Evolutionary conservation across 441 rosid species (phyloP), one percentile per base, ranked within the genome.

Genomic region (Arabidopsis hybrid): DNA sequence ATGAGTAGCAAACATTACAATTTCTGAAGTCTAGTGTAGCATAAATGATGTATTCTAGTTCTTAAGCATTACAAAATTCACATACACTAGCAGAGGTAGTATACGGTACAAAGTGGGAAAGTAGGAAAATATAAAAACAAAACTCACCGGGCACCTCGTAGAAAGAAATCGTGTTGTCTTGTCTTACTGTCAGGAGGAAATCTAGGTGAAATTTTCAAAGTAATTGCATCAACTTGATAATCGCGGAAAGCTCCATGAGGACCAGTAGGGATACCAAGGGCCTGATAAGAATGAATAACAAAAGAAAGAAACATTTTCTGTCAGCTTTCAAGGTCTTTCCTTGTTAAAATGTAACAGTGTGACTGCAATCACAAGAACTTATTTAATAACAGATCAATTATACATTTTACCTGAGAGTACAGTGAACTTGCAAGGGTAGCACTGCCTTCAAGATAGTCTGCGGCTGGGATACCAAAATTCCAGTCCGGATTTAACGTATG

Each of bases 191-290:
- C 73, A n/a, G 78, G 81, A 70, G 82, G 78, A 81, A 70, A 75
- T 81, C 81, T 82, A 43, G 90, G 92, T 21, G 88, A 86, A 74
- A 92, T 81, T 82, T 92, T 93, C 82, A 95, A 85, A 68, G 99
- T 95, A 67, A 95, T 80, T 68, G 97, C 97, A 85, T 95, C 97
- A 47, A 95, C 86, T 87, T 92, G 96, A 78, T 87, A 92, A 74
- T 95, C 97, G 29, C 95, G 96, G 79, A 95, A 95, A 64, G 97
- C 96, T 71, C 98, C 99, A 82, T 92, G 99, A 11, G 93, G 85
- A 72, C 97, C 98, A 13, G 95, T 95, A 53, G 99, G 98, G 70
- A 92, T 82, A 71, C 97, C 97, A 66, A 95, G 79, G 65, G 98
- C 99, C 99, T 95, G 76, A 77, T 82, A 71, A 78, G 42, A 78